Conservation (phyloP, 257 asterid species). For the Primulina huaijiensis region DNA sequence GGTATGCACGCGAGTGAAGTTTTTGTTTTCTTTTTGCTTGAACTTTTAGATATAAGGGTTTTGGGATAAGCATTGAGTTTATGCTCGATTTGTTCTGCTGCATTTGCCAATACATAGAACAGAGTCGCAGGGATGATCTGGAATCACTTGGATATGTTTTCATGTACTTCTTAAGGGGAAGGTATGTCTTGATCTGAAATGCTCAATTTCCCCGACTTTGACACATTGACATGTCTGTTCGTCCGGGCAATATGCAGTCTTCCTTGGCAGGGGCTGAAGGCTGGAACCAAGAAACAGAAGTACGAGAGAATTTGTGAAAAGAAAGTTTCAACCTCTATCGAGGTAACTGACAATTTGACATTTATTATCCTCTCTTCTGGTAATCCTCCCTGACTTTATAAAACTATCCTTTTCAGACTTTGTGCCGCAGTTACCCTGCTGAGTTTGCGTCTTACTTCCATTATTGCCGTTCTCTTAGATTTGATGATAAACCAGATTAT, state of each 20-base stretch:
- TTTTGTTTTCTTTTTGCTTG: slow-evolving; percentile 20
- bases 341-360: slow-evolving; percentile 41
- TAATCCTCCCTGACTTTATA: not conserved
- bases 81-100: slow-evolving; percentile 28
- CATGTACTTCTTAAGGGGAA: slow-evolving; percentile 90
- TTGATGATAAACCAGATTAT: not conserved
- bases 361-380: not conserved
- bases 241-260: slow-evolving; percentile 48
- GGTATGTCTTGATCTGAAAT: slow-evolving; percentile 34
- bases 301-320: slow-evolving; percentile 84
- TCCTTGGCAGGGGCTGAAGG: slow-evolving; percentile 98
- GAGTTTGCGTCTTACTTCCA: slow-evolving; percentile 90
- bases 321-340: slow-evolving; percentile 85
- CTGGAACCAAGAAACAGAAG: slow-evolving; percentile 90
- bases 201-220: not conserved
- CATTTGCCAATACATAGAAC: slow-evolving; percentile 48
- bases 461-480: slow-evolving; percentile 19
- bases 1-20: slow-evolving; percentile 39
- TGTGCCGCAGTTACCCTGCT: slow-evolving; percentile 15
- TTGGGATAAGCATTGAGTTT: not conserved
- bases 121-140: slow-evolving; percentile 94
- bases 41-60: slow-evolving; percentile 9
- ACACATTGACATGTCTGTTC: slow-evolving; percentile 21
- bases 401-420: not conserved
- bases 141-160: slow-evolving; percentile 94